Percentiles rank a stretch among this genome's conserved stretches.
Evolutionary conservation across 202 grass and related monocot species (phyloP).

Genomic region (Schoenoplectus triqueter): DNA sequence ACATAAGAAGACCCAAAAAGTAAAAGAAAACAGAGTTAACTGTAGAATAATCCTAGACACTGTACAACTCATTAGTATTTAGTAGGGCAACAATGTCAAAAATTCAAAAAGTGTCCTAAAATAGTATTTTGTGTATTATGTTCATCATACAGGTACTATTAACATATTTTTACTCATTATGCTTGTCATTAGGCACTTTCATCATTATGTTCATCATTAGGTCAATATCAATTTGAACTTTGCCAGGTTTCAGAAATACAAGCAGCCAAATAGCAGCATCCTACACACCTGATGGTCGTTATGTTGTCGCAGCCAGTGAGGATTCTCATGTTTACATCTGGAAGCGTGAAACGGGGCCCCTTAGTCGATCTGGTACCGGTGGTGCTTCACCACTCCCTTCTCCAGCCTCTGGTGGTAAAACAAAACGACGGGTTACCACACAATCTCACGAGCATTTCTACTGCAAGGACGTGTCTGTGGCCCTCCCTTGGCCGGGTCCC

Average conservation of each 20-base stretch:
- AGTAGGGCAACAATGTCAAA: background rate
- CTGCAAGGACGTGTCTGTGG: slow-evolving; percentile 83
- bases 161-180: background rate
- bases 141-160: background rate
- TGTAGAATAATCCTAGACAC: background rate
- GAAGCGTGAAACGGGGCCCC: slow-evolving; percentile 49
- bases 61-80: background rate
- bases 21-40: too few species aligned
- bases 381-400: slow-evolving; percentile 25
- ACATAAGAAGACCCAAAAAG: background rate
- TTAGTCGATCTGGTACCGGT: background rate
- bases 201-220: background rate
- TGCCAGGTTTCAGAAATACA: slow-evolving; percentile 87
- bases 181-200: too few species aligned
- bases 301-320: slow-evolving; percentile 76
- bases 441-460: slow-evolving; percentile 86
- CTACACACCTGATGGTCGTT: slow-evolving; percentile 68
- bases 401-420: slow-evolving; percentile 44
- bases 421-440: slow-evolving; percentile 73
- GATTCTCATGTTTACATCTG: slow-evolving; percentile 93
- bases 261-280: slow-evolving; percentile 93
- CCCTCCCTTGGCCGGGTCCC: slow-evolving; percentile 74
- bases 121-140: background rate
- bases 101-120: background rate
- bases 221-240: background rate